Conservation (phyloP, 345 rosid species). For the Conringia planisiliqua region DNA sequence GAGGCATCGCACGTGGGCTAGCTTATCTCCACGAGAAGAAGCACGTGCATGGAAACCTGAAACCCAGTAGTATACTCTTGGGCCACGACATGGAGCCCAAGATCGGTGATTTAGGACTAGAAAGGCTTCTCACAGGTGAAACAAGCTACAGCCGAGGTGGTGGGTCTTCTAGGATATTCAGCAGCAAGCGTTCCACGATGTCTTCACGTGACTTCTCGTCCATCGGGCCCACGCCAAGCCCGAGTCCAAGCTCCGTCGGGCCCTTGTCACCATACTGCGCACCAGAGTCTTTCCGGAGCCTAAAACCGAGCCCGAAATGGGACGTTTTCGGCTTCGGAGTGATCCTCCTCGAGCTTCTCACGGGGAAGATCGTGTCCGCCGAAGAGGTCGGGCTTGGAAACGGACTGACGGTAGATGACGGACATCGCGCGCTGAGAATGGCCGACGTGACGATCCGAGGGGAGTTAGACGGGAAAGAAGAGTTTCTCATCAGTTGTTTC, state of each 20-base stretch:
- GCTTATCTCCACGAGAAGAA: slow-evolving; percentile 80
- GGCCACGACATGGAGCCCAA: slow-evolving; percentile 72
- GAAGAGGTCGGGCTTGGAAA: slow-evolving; percentile 82
- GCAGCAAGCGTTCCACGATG: slow-evolving; percentile 67
- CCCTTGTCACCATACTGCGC: slow-evolving; percentile 66
- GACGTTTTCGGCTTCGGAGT: slow-evolving; percentile 82
- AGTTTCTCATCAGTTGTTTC: slow-evolving; percentile 63
- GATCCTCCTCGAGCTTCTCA: slow-evolving; percentile 67
- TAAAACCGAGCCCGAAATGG: slow-evolving; percentile 86
- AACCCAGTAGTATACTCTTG: slow-evolving; percentile 77
- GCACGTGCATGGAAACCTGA: slow-evolving; percentile 87
- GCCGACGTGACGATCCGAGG: slow-evolving; percentile 59
- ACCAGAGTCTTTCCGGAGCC: slow-evolving; percentile 72
- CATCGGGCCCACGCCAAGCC: slow-evolving; percentile 44
- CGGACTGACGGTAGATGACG: slow-evolving; percentile 63
- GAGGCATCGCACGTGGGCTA: slow-evolving; percentile 80
- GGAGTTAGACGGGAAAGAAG: slow-evolving; percentile 84
- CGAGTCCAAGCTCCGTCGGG: slow-evolving; percentile 61
- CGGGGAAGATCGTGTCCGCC: slow-evolving; percentile 56
- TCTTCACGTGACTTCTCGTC: slow-evolving; percentile 52
- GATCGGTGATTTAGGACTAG: slow-evolving; percentile 83
- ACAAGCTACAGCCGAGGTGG: slow-evolving; percentile 52
- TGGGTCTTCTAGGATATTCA: slow-evolving; percentile 62
- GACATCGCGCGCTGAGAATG: slow-evolving; percentile 54
- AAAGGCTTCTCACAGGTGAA: slow-evolving; percentile 61